phyloP scores from a whole-genome alignment of 2,329 filamentous ascomycete genomes.

The Phoma sp. region DNA sequence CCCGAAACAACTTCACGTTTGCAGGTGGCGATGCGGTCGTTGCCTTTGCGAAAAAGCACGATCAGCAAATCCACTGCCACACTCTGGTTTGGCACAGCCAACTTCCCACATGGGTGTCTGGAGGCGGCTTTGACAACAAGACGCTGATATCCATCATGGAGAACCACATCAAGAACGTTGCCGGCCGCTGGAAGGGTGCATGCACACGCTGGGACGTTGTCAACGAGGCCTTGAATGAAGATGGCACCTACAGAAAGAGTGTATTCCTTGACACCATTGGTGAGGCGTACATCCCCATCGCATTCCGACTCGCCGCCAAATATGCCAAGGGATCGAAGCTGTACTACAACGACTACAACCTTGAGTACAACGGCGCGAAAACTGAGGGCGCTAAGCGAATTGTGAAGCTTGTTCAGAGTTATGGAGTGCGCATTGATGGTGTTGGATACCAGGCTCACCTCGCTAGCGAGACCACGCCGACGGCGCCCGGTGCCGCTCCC shows the following conservation, averaged over 20 bases:
- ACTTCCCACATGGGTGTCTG: slow-evolving; percentile 50
- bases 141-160: slow-evolving; percentile 52
- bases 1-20: slow-evolving; percentile 50
- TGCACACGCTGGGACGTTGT: slow-evolving; percentile 53
- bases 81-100: slow-evolving; percentile 54
- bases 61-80: slow-evolving; percentile 50
- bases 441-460: slow-evolving; percentile 70
- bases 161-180: slow-evolving; percentile 52
- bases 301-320: slow-evolving; percentile 52
- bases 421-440: slow-evolving; percentile 63
- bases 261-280: slow-evolving; percentile 55
- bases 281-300: slow-evolving; percentile 55
- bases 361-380: slow-evolving; percentile 62
- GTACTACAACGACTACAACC: slow-evolving; percentile 71
- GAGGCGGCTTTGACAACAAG: slow-evolving; percentile 49
- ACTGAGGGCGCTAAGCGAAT: slow-evolving; percentile 45
- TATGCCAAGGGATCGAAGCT: slow-evolving; percentile 52
- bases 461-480: slow-evolving; percentile 60
- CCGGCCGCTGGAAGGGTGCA: slow-evolving; percentile 48
- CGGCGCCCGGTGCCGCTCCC: slow-evolving; percentile 51
- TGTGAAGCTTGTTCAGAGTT: slow-evolving; percentile 51
- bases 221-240: slow-evolving; percentile 55
- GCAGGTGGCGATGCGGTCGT: slow-evolving; percentile 46
- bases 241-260: slow-evolving; percentile 53
- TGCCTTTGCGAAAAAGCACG: slow-evolving; percentile 45